Evolutionary conservation across 129 eudicot genomes (phyloP).

Genomic region (Apium graveolens): DNA sequence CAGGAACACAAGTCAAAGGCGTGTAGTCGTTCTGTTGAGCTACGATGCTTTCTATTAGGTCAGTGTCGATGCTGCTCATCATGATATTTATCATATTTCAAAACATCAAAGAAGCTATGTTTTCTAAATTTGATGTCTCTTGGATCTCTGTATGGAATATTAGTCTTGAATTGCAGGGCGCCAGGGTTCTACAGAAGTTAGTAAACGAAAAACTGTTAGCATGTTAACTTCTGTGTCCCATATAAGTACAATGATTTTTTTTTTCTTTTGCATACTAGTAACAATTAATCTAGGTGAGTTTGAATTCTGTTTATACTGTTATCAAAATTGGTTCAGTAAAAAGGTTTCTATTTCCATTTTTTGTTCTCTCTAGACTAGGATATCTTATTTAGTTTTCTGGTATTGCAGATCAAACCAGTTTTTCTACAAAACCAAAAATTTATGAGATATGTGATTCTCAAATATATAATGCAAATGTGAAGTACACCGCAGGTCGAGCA

Average conservation of each 20-base stretch:
- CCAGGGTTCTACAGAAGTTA: slow-evolving; percentile 25
- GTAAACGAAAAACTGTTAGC: background rate
- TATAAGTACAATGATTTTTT: background rate
- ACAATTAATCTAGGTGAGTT: background rate
- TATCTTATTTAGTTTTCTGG: background rate
- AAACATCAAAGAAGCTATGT: slow-evolving; percentile 47
- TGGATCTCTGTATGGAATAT: slow-evolving; percentile 50
- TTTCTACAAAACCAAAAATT: background rate
- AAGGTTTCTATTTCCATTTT: background rate
- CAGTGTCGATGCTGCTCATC: slow-evolving; percentile 33
- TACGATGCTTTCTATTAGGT: slow-evolving; percentile 30
- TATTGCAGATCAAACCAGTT: background rate
- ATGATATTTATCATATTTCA: slow-evolving; percentile 45
- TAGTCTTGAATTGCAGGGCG: slow-evolving; percentile 39
- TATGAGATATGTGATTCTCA: background rate
- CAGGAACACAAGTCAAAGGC: slow-evolving; percentile 40
- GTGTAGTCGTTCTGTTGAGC: slow-evolving; percentile 39
- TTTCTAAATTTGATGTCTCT: slow-evolving; percentile 47
- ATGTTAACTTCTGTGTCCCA: background rate
- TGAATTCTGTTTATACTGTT: background rate
- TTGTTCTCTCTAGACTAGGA: background rate
- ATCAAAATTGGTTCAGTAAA: background rate
- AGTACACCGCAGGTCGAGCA: background rate
- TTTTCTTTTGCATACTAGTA: background rate
- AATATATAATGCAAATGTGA: background rate